Percentiles rank a stretch among this genome's conserved stretches.
Conservation (phyloP, 2,329 filamentous ascomycete species). For the Ophiocordyceps camponoti-rufipedis region DNA sequence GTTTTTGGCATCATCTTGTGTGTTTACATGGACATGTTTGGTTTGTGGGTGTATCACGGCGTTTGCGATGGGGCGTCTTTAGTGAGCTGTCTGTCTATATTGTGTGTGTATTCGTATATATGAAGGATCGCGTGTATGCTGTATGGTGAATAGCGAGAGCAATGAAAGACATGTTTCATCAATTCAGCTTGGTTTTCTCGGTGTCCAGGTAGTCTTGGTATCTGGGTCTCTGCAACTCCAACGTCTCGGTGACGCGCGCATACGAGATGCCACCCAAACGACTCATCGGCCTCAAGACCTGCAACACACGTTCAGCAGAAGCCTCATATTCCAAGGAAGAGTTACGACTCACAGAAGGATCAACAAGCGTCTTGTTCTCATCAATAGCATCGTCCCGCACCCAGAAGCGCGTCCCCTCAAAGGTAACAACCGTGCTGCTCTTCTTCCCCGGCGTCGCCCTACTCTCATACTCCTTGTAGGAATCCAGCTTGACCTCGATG, state of each 20-base stretch:
- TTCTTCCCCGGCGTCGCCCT: slow-evolving; percentile 51
- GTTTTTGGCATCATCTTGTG: background rate
- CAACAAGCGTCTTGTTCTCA: slow-evolving; percentile 53
- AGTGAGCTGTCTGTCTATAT: too few relatives aligned
- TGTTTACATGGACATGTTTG: too few relatives aligned
- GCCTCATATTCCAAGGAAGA: background rate
- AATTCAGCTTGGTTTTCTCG: slow-evolving; percentile 34
- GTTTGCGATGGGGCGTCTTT: too few relatives aligned
- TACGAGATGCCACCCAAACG: slow-evolving; percentile 80
- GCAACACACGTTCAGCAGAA: background rate
- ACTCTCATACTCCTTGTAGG: slow-evolving; percentile 62
- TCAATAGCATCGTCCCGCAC: slow-evolving; percentile 76
- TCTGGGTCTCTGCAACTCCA: slow-evolving; percentile 52
- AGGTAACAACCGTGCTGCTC: slow-evolving; percentile 53
- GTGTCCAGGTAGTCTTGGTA: slow-evolving; percentile 28
- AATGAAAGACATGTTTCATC: background rate
- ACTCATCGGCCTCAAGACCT: slow-evolving; percentile 57
- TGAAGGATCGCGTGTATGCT: too few relatives aligned
- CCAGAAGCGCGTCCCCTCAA: slow-evolving; percentile 82
- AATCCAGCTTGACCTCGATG: slow-evolving; percentile 64
- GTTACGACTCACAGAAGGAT: slow-evolving; percentile 38
- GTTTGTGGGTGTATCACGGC: too few relatives aligned
- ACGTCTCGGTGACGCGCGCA: slow-evolving; percentile 45
- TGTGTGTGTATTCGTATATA: too few relatives aligned
- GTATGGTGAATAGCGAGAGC: too few relatives aligned